Conservation (phyloP, 1,139 yeast species). For the Ogataea hybrid region DNA sequence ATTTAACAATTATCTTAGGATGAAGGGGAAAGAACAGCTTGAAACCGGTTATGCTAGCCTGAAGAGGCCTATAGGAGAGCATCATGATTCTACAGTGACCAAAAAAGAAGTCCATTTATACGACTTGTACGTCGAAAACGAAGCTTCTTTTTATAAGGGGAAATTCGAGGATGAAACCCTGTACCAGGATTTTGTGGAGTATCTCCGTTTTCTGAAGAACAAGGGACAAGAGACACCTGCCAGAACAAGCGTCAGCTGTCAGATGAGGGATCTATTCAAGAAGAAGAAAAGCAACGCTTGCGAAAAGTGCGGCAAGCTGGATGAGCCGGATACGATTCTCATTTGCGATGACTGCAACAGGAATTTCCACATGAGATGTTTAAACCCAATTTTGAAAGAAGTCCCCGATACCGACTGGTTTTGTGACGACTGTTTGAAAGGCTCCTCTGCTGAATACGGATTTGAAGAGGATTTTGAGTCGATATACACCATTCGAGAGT, state of each 20-base stretch:
- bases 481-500: constrained; percentile 47
- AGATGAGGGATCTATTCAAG: constrained; percentile 8
- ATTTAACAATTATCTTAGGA: constrained; percentile 52
- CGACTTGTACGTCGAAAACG: constrained; percentile 26
- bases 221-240: constrained; percentile 16
- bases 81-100: background rate
- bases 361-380: constrained; percentile 63
- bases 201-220: constrained; percentile 17
- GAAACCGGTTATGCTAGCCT: constrained; percentile 27
- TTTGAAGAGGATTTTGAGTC: constrained; percentile 74
- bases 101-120: constrained; percentile 26
- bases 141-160: constrained; percentile 14
- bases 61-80: background rate
- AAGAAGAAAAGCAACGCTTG: constrained; percentile 45
- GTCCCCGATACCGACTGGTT: constrained; percentile 69
- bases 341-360: constrained; percentile 75
- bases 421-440: constrained; percentile 78
- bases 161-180: constrained; percentile 16
- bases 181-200: constrained; percentile 16
- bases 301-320: constrained; percentile 41
- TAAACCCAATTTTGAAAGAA: constrained; percentile 47
- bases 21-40: constrained; percentile 32
- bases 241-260: constrained; percentile 29
- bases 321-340: constrained; percentile 50
- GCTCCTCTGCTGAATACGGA: constrained; percentile 80